A percentile compares a stretch with the other conserved stretches of the same genome.
Conservation (phyloP, 768 basidiomycete species). For the Termitomyces titanicus region DNA sequence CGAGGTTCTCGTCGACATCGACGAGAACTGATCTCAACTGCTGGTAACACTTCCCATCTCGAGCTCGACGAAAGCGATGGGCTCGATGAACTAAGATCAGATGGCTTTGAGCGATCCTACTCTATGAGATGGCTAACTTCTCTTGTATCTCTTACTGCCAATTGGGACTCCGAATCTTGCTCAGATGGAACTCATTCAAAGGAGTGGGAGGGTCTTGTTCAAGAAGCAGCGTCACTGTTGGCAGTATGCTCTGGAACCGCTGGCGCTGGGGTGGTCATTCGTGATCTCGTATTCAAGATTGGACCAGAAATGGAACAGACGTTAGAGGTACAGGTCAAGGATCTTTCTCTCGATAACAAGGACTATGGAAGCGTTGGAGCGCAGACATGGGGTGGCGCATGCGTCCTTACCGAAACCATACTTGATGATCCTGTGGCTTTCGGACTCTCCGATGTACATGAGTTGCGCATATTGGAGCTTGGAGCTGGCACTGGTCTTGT, state of each 20-base stretch:
- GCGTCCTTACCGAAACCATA: slow-evolving; percentile 74
- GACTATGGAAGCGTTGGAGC: slow-evolving; percentile 74
- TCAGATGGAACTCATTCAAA: neutral
- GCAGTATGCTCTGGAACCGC: slow-evolving; percentile 62
- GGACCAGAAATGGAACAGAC: slow-evolving; percentile 9
- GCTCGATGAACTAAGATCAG: slow-evolving; percentile 39
- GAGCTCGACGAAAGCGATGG: slow-evolving; percentile 1
- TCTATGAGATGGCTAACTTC: slow-evolving; percentile 73
- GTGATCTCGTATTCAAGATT: slow-evolving; percentile 45
- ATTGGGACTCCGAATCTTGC: neutral
- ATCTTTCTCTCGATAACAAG: slow-evolving; percentile 66
- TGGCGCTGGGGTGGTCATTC: slow-evolving; percentile 54
- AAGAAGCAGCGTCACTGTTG: slow-evolving; percentile 57
- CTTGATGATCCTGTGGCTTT: slow-evolving; percentile 52
- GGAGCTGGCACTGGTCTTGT: slow-evolving; percentile 86
- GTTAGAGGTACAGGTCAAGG: slow-evolving; percentile 48
- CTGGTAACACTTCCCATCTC: neutral
- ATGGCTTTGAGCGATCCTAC: slow-evolving; percentile 68
- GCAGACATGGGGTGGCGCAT: slow-evolving; percentile 88
- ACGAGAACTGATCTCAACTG: neutral
- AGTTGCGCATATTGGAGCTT: slow-evolving; percentile 63
- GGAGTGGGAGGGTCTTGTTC: slow-evolving; percentile 37
- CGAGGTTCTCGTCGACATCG: slow-evolving; percentile 49
- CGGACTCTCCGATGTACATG: slow-evolving; percentile 26
- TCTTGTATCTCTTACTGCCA: slow-evolving; percentile 42